Conservation (phyloP, 192 early-diverging fungal species). For the Neocallimastix lanati region DNA sequence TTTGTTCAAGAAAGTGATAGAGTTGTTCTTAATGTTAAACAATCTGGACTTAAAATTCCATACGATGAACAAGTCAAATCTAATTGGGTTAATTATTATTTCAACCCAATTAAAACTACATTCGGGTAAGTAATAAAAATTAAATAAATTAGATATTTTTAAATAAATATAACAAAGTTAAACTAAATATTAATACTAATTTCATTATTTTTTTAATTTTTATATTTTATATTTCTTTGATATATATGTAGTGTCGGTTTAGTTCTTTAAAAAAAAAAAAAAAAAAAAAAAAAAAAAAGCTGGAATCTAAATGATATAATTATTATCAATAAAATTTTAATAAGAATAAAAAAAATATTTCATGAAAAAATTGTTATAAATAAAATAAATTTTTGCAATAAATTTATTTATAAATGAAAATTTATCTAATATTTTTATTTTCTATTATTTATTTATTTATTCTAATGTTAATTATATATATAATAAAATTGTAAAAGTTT, state of each 20-base stretch:
- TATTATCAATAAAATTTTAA: background rate
- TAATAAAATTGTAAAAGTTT: too few relatives aligned
- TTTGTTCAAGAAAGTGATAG: background rate
- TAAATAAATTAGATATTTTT: background rate
- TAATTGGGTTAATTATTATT: background rate
- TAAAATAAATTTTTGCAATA: too few relatives aligned
- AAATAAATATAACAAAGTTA: too few relatives aligned
- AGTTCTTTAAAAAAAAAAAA: background rate
- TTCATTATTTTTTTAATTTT: background rate
- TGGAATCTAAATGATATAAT: background rate
- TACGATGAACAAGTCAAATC: background rate
- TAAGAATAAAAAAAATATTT: too few relatives aligned
- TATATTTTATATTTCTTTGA: too few relatives aligned
- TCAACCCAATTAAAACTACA: background rate
- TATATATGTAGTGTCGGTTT: background rate
- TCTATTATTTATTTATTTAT: too few relatives aligned
- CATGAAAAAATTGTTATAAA: too few relatives aligned
- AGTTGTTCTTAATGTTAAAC: background rate
- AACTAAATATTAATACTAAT: too few relatives aligned
- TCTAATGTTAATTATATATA: too few relatives aligned
- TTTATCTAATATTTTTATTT: too few relatives aligned
- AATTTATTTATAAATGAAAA: too few relatives aligned
- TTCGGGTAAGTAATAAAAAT: background rate
- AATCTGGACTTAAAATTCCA: background rate
- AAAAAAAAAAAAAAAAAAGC: background rate